phyloP scores from a whole-genome alignment of 495 filamentous ascomycete species.

The Thozetella sp. region DNA sequence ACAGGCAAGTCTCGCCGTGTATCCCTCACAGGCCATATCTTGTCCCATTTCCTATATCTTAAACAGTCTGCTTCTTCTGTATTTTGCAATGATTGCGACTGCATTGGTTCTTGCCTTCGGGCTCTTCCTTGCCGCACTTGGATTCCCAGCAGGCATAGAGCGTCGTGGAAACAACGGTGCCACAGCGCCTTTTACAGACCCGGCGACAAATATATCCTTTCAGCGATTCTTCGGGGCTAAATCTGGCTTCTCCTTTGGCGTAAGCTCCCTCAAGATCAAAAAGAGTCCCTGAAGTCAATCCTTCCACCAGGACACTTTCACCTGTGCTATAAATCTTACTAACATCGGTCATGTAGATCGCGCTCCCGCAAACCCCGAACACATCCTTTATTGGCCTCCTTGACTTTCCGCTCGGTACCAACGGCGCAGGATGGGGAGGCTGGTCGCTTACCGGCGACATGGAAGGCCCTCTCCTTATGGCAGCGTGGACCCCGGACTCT shows the following conservation, averaged over 20 bases:
- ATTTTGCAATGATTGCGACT: no score
- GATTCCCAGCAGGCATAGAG: constrained; percentile 11
- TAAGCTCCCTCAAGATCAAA: no score
- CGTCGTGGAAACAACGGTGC: not conserved
- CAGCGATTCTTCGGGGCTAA: constrained; percentile 26
- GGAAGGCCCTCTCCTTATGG: constrained; percentile 16
- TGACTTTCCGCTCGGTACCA: constrained; percentile 12
- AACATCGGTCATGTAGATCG: constrained; percentile 10
- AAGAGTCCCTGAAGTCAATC: no score
- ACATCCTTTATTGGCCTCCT: constrained; percentile 29
- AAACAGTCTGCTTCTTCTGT: no score
- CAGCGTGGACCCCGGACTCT: constrained; percentile 16
- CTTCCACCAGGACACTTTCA: no score
- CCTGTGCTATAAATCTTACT: not conserved
- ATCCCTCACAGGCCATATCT: no score
- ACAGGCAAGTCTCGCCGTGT: no score
- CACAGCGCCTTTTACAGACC: constrained; percentile 22
- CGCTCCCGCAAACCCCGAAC: constrained; percentile 16
- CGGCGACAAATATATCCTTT: constrained; percentile 20
- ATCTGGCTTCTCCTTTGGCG: constrained; percentile 21
- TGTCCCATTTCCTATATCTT: no score
- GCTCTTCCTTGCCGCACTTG: constrained; percentile 1
- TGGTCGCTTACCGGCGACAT: constrained; percentile 20
- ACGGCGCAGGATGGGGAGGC: constrained; percentile 25
- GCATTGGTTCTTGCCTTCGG: no score